Conservation (phyloP, 108 stramenopile genomes). For the Discostella pseudostelligera region DNA sequence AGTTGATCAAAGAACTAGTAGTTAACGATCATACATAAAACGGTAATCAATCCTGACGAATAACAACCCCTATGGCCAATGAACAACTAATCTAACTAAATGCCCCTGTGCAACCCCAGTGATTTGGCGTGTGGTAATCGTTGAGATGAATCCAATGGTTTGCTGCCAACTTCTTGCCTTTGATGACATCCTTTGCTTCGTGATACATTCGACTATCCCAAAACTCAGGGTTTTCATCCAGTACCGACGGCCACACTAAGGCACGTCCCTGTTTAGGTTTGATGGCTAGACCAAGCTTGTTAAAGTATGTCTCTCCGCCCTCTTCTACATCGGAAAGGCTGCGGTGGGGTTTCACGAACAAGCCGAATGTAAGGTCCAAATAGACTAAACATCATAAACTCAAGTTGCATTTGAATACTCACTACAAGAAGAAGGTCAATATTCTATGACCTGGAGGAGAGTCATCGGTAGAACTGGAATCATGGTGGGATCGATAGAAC, state of each 20-base stretch:
- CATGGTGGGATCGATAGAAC: constrained; percentile 76
- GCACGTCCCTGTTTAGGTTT: constrained; percentile 70
- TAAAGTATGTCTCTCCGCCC: constrained; percentile 84
- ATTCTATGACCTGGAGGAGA: constrained; percentile 75
- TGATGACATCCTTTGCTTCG: constrained; percentile 71
- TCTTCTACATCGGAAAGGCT: constrained; percentile 77
- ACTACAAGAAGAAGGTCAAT: constrained; percentile 84
- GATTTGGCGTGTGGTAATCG: constrained; percentile 74
- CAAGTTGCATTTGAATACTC: constrained; percentile 1
- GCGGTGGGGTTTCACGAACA: neutral
- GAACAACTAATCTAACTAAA: constrained; percentile 23
- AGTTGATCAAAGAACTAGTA: constrained; percentile 7
- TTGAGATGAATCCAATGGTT: constrained; percentile 81
- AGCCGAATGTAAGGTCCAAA: neutral
- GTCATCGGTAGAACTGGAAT: constrained; percentile 52
- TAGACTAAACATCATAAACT: too few relatives aligned
- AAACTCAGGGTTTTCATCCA: constrained; percentile 55
- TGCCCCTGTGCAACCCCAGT: constrained; percentile 71
- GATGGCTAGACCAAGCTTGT: constrained; percentile 46
- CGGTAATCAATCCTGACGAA: neutral
- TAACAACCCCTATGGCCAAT: neutral
- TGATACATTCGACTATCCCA: constrained; percentile 56
- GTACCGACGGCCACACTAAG: constrained; percentile 77
- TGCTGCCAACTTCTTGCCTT: constrained; percentile 77
- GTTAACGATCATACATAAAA: too few relatives aligned